These are phyloP conservation scores for Starmerella khaoyaiensis DNA, from an alignment of 805 yeast species.

Conservation along the genomic window DNA sequence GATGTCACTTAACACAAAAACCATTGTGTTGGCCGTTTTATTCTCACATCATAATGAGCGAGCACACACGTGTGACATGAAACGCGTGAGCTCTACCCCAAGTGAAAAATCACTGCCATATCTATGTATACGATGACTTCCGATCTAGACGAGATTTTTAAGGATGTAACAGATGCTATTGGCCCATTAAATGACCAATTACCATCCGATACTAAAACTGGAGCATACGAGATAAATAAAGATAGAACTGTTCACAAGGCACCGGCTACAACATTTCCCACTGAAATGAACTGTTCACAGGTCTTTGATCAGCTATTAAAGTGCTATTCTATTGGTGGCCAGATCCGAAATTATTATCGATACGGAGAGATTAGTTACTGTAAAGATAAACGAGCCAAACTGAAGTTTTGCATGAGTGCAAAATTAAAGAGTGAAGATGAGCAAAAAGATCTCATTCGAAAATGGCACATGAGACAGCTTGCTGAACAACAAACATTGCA, in stretches of 20 bases:
- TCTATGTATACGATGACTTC: background rate
- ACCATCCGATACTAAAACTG: background rate
- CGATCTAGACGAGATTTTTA: constrained; percentile 13
- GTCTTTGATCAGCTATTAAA: constrained; percentile 77
- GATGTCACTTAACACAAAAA: no score
- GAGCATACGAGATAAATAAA: background rate
- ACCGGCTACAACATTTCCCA: constrained; percentile 24
- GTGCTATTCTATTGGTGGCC: constrained; percentile 88
- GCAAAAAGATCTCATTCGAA: constrained; percentile 41
- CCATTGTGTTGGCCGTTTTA: no score
- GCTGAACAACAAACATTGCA: constrained; percentile 42
- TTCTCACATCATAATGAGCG: no score
- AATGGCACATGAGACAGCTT: constrained; percentile 52
- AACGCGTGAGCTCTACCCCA: no score
- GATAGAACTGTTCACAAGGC: background rate
- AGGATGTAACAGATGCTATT: constrained; percentile 20
- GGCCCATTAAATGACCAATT: constrained; percentile 15
- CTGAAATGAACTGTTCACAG: constrained; percentile 59
- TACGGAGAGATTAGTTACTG: constrained; percentile 70
- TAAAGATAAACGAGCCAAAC: constrained; percentile 51
- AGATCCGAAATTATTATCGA: constrained; percentile 67
- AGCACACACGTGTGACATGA: no score
- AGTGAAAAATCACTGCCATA: background rate
- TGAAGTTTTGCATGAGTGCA: constrained; percentile 66
- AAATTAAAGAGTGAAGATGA: constrained; percentile 43